These are phyloP conservation scores for Pistacia vera DNA, from an alignment of 345 rosid species.

Conservation along the genomic window DNA sequence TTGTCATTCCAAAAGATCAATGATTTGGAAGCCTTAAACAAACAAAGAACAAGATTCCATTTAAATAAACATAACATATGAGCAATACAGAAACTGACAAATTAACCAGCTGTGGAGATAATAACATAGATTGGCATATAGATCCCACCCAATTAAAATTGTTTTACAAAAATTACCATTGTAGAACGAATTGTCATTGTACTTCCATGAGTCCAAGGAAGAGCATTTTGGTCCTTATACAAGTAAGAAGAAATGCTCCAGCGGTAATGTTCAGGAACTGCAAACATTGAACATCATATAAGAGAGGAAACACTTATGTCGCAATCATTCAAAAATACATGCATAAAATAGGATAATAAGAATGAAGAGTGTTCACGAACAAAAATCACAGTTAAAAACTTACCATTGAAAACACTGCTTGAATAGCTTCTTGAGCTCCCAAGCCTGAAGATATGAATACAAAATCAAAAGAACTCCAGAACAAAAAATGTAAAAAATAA, in stretches of 20 bases:
- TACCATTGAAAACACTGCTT: slow-evolving; percentile 51
- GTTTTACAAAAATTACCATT: slow-evolving; percentile 49
- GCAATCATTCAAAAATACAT: not conserved
- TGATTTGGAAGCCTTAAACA: slow-evolving; percentile 51
- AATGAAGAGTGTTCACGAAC: not conserved
- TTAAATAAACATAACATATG: not conserved
- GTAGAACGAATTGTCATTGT: slow-evolving; percentile 47
- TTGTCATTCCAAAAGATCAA: slow-evolving; percentile 42
- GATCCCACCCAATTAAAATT: not conserved
- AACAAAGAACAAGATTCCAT: slow-evolving; percentile 9
- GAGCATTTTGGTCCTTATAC: slow-evolving; percentile 30
- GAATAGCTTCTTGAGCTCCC: slow-evolving; percentile 55
- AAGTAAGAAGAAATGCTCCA: slow-evolving; percentile 38
- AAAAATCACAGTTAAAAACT: not conserved
- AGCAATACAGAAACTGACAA: not conserved
- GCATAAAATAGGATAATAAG: not conserved
- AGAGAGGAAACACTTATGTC: slow-evolving; percentile 1
- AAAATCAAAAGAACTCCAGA: slow-evolving; percentile 13
- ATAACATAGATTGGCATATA: not conserved
- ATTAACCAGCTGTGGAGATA: not conserved
- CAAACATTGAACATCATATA: slow-evolving; percentile 21
- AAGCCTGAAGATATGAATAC: slow-evolving; percentile 41
- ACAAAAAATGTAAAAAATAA: not conserved
- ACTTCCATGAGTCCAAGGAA: slow-evolving; percentile 44
- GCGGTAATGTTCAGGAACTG: slow-evolving; percentile 46